phyloP scores from a whole-genome alignment of 2,329 filamentous ascomycete genomes.

The Fusarium sp. region DNA sequence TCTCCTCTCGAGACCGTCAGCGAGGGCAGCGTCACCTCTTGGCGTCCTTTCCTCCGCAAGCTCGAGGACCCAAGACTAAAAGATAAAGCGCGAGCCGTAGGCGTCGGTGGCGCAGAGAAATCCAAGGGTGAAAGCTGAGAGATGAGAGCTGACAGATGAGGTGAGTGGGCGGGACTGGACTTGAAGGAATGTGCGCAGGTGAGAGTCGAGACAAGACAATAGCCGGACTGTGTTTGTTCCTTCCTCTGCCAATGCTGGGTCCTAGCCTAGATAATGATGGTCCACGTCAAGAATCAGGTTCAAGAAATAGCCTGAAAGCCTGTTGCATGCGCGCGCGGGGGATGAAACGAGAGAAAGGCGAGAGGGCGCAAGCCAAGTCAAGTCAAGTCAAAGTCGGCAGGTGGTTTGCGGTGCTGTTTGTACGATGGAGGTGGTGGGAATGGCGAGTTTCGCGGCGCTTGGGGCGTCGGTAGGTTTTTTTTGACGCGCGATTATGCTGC shows the following conservation, averaged over 20 bases:
- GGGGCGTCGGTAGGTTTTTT: slow-evolving; percentile 43
- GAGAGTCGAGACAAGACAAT: slow-evolving; percentile 31
- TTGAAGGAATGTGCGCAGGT: slow-evolving; percentile 25
- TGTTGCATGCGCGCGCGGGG: slow-evolving; percentile 20
- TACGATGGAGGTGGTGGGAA: slow-evolving; percentile 29
- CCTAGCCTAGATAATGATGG: slow-evolving; percentile 1
- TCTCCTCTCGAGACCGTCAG: slow-evolving; percentile 5
- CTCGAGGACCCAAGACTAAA: slow-evolving; percentile 6
- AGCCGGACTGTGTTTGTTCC: slow-evolving; percentile 39
- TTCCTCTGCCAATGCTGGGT: slow-evolving; percentile 8
- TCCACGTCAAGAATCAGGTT: slow-evolving; percentile 19
- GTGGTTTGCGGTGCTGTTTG: background rate
- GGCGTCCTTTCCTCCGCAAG: slow-evolving; percentile 5
- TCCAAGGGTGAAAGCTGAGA: background rate
- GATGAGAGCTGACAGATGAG: slow-evolving; percentile 11
- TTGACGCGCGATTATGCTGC: slow-evolving; percentile 50
- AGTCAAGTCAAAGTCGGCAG: slow-evolving; percentile 14
- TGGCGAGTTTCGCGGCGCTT: slow-evolving; percentile 44
- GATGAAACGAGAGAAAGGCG: slow-evolving; percentile 7
- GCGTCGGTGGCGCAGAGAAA: slow-evolving; percentile 8
- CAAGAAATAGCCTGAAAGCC: slow-evolving; percentile 23
- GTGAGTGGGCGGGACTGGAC: slow-evolving; percentile 6
- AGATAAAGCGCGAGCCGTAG: background rate
- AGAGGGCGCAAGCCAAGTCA: background rate
- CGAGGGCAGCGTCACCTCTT: slow-evolving; percentile 3